A percentile compares a stretch with the other conserved stretches of the same genome.
These are phyloP conservation scores for Venturia carpophila DNA, from an alignment of 2,329 filamentous ascomycete species.

Conservation along the genomic window DNA sequence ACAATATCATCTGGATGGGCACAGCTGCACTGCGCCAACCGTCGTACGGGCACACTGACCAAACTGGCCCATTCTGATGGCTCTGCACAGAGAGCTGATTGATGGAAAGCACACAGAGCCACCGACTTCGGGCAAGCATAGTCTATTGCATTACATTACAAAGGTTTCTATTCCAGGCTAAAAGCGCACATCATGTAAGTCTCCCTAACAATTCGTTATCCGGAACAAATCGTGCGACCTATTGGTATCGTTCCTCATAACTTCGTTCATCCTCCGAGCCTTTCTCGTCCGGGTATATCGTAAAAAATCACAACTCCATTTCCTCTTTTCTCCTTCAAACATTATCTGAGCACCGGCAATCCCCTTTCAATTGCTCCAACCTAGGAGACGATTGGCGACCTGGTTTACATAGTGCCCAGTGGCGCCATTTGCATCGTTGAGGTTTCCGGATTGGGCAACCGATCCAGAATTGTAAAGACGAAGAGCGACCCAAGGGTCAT, in stretches of 20 bases:
- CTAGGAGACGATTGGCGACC: not conserved
- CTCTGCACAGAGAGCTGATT: not conserved
- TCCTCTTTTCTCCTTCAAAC: not conserved
- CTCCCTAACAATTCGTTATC: not conserved
- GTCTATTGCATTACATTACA: not conserved
- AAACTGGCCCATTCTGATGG: too few species aligned
- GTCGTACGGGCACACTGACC: too few species aligned
- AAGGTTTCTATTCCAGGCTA: not conserved
- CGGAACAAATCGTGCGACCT: not conserved
- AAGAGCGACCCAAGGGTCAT: not conserved
- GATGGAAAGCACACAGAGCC: not conserved
- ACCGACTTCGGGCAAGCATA: not conserved
- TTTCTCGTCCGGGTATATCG: not conserved
- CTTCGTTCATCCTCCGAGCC: not conserved
- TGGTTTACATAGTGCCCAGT: not conserved
- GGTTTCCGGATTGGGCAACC: not conserved
- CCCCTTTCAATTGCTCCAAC: not conserved
- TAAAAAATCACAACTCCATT: not conserved
- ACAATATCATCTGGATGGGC: not conserved
- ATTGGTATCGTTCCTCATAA: not conserved
- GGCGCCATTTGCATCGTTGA: slow-evolving; percentile 1
- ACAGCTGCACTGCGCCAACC: not conserved
- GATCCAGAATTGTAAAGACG: slow-evolving; percentile 7
- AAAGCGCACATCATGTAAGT: not conserved
- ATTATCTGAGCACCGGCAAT: not conserved